Percentiles rank a stretch among this genome's conserved stretches.
phyloP scores from a whole-genome alignment of 1,284 basidiomycete species.

The Leccinum fallax region DNA sequence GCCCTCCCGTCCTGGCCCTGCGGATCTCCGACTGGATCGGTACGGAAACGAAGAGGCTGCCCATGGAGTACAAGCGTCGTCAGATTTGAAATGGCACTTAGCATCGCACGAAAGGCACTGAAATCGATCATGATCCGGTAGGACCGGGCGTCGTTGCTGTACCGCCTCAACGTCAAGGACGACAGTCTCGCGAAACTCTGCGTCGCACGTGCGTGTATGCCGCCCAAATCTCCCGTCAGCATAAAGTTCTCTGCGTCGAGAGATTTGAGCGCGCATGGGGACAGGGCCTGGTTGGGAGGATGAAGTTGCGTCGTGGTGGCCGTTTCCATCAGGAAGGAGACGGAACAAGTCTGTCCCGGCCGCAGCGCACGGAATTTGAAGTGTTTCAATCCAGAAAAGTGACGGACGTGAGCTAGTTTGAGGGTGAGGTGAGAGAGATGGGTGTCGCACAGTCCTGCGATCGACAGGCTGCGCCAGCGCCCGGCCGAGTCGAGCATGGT shows the following conservation, averaged over 20 bases:
- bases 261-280: conserved; percentile 27
- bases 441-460: conserved; percentile 30
- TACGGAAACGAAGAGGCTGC: conserved; percentile 31
- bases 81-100: conserved; percentile 25
- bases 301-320: conserved; percentile 13
- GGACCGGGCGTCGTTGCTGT: conserved; percentile 31
- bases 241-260: conserved; percentile 34
- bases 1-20: conserved; percentile 11
- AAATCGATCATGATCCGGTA: conserved; percentile 33
- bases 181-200: conserved; percentile 27
- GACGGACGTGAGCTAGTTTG: conserved; percentile 24
- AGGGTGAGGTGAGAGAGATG: conserved; percentile 33
- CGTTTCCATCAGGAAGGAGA: conserved; percentile 27
- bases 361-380: conserved; percentile 35
- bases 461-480: conserved; percentile 32
- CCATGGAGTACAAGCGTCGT: conserved; percentile 32
- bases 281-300: neutral
- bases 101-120: conserved; percentile 29
- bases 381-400: conserved; percentile 28
- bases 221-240: conserved; percentile 23
- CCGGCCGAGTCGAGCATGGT: conserved; percentile 28
- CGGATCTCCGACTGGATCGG: conserved; percentile 10
- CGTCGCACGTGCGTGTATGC: conserved; percentile 15
- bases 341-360: conserved; percentile 33
- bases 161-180: conserved; percentile 32